Evolutionary conservation across 768 basidiomycete genomes (phyloP).

Genomic region (Rhodosporidiobolus odoratus): DNA sequence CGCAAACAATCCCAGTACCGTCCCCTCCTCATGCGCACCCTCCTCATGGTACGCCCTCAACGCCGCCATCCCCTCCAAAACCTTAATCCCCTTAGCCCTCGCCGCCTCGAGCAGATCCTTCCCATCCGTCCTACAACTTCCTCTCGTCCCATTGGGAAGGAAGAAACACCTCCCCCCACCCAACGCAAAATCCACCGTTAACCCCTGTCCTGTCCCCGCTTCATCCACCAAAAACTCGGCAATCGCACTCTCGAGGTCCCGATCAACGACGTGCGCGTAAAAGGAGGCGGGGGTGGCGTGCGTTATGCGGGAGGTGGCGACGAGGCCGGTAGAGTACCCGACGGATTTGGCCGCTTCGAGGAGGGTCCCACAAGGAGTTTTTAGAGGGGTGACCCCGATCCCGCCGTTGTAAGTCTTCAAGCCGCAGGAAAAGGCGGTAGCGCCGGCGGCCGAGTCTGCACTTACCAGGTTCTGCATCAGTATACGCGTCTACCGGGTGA

Average conservation of each 20-base stretch:
- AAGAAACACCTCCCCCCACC: constrained; percentile 43
- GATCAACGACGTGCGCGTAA: constrained; percentile 42
- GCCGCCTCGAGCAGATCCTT: constrained; percentile 36
- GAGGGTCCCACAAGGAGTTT: constrained; percentile 39
- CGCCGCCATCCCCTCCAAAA: constrained; percentile 34
- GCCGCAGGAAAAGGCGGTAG: constrained; percentile 42
- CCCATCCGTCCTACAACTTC: constrained; percentile 40
- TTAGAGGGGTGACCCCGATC: constrained; percentile 33
- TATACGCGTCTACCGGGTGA: constrained; percentile 37
- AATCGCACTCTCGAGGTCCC: constrained; percentile 34
- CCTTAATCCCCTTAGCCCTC: constrained; percentile 19
- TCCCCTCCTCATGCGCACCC: constrained; percentile 14
- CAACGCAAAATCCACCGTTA: constrained; percentile 42
- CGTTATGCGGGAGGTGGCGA: constrained; percentile 38
- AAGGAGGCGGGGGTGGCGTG: constrained; percentile 42
- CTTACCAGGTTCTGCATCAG: too few species aligned
- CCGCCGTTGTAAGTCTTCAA: constrained; percentile 44
- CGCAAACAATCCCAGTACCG: constrained; percentile 40
- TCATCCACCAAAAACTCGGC: constrained; percentile 39
- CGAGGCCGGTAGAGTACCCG: constrained; percentile 41
- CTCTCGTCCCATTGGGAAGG: constrained; percentile 30
- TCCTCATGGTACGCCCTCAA: constrained; percentile 25
- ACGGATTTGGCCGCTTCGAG: constrained; percentile 43
- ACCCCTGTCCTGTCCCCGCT: constrained; percentile 28
- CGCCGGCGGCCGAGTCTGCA: constrained; percentile 44